A percentile compares a stretch with the other conserved stretches of the same genome.
Evolutionary conservation across 306 rosid species (phyloP).

Genomic region (Clitoria ternatea): DNA sequence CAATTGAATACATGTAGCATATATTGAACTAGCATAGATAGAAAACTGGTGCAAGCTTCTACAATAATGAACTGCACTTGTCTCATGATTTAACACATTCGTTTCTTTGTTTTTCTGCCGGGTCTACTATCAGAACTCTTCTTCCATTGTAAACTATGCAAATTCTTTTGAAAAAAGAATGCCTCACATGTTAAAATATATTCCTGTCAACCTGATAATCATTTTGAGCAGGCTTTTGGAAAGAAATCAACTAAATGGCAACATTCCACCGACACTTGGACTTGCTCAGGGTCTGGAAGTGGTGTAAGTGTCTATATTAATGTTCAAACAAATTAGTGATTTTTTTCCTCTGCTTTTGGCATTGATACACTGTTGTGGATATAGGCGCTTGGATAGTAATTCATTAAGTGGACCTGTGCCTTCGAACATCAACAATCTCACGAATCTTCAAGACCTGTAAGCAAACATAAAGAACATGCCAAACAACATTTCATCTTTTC

Average conservation of each 20-base stretch:
- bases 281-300: conserved; percentile 32
- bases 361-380: not conserved
- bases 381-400: conserved; percentile 52
- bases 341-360: not conserved
- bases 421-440: conserved; percentile 34
- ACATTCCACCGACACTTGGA: conserved; percentile 49
- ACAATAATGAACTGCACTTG: not conserved
- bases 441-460: conserved; percentile 36
- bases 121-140: not conserved
- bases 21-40: not conserved
- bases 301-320: conserved; percentile 48
- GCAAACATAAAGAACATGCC: not conserved
- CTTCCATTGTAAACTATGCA: no score
- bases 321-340: conserved; percentile 1
- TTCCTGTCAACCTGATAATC: not conserved
- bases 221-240: conserved; percentile 45
- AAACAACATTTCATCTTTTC: not conserved
- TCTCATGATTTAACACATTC: not conserved
- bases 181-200: not conserved
- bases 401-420: conserved; percentile 38
- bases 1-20: not conserved
- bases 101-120: not conserved
- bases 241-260: conserved; percentile 35
- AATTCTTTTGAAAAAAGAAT: no score
- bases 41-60: not conserved